Conservation (phyloP, 2,329 filamentous ascomycete species). For the Fusarium sp. region DNA sequence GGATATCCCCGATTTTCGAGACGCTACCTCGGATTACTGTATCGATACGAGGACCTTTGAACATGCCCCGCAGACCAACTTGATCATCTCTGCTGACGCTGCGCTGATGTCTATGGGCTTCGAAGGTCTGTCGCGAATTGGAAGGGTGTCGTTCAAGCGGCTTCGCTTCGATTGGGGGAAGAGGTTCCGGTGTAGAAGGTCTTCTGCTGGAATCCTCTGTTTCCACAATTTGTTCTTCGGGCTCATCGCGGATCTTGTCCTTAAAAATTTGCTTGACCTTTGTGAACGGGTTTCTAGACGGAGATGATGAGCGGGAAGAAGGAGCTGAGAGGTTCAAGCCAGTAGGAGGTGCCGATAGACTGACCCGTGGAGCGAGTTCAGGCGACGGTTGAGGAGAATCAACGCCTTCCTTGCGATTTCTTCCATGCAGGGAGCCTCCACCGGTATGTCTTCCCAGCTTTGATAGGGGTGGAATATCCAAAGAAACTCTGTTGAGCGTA, state of each 20-base stretch:
- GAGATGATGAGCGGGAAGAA: constrained; percentile 72
- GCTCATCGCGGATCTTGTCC: constrained; percentile 63
- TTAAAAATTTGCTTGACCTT: constrained; percentile 68
- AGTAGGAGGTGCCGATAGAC: constrained; percentile 68
- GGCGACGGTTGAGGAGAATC: constrained; percentile 65
- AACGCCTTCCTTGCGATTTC: constrained; percentile 57
- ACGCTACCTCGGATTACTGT: constrained; percentile 73
- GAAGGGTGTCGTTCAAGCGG: constrained; percentile 46
- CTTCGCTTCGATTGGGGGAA: constrained; percentile 48
- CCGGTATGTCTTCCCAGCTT: constrained; percentile 57
- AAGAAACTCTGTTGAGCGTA: constrained; percentile 33
- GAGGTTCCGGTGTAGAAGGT: constrained; percentile 46
- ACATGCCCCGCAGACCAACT: constrained; percentile 69
- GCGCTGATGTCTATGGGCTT: constrained; percentile 61
- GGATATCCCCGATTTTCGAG: constrained; percentile 66
- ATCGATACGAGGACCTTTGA: constrained; percentile 81
- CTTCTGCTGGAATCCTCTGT: constrained; percentile 50
- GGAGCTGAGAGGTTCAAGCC: constrained; percentile 72
- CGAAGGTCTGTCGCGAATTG: constrained; percentile 54
- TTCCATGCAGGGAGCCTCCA: constrained; percentile 58
- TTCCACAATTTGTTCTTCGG: constrained; percentile 48
- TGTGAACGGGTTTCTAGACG: constrained; percentile 68
- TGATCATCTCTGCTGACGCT: constrained; percentile 57
- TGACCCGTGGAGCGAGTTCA: constrained; percentile 59
- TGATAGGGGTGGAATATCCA: constrained; percentile 42